A percentile compares a stretch with the other conserved stretches of the same genome.
These are phyloP conservation scores for Acanthochlamys bracteata DNA, from an alignment of 106 monocot species.

Conservation along the genomic window DNA sequence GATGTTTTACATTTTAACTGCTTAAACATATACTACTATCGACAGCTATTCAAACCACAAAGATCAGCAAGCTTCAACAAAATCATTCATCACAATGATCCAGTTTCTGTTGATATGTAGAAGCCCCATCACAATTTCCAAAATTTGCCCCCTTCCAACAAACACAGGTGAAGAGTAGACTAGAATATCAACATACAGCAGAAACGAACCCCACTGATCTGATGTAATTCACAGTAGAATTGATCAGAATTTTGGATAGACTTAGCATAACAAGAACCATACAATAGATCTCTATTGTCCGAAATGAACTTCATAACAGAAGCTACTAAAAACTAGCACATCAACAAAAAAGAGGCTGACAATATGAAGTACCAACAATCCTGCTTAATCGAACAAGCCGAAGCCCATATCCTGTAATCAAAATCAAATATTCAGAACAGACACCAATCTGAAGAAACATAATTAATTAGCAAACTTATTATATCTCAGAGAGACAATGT, in stretches of 20 bases:
- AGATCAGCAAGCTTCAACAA: too few species aligned
- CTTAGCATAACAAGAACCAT: not conserved
- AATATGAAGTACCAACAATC: not conserved
- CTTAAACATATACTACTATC: too few species aligned
- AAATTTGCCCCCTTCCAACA: too few species aligned
- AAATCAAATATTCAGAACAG: not conserved
- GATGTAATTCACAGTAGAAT: not conserved
- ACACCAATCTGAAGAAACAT: not conserved
- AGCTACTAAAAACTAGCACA: not conserved
- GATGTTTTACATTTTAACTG: too few species aligned
- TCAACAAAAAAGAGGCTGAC: not conserved
- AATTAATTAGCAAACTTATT: not conserved
- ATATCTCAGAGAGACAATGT: not conserved
- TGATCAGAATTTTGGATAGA: not conserved
- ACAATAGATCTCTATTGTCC: not conserved
- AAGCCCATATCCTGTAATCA: conserved; percentile 26
- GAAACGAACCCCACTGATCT: not conserved
- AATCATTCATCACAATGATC: too few species aligned
- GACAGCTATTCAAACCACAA: too few species aligned
- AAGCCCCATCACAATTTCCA: too few species aligned
- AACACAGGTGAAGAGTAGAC: too few species aligned
- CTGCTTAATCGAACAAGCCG: conserved; percentile 20
- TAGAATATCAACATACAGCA: not conserved
- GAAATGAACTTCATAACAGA: not conserved
- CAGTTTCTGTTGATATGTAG: too few species aligned